A percentile compares a stretch with the other conserved stretches of the same genome.
Evolutionary conservation across 2,329 filamentous ascomycete genomes (phyloP).

Genomic region (Malbranchea cinnamomea): DNA sequence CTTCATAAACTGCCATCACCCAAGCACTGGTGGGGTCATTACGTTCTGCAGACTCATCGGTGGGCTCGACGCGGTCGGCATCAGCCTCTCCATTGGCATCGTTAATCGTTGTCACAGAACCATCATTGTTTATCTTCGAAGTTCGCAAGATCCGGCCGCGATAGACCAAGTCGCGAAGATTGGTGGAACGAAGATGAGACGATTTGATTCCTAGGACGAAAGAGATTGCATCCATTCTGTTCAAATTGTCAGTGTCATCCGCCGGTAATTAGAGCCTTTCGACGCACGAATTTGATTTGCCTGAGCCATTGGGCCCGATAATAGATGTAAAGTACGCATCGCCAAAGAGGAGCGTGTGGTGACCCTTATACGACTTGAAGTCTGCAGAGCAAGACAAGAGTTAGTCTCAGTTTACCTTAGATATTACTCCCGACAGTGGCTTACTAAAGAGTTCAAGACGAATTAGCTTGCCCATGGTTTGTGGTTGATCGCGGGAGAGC

Average conservation of each 20-base stretch:
- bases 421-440: slow-evolving; percentile 22
- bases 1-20: slow-evolving; percentile 99
- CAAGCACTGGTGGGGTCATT: slow-evolving; percentile 86
- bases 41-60: slow-evolving; percentile 45
- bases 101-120: slow-evolving; percentile 52
- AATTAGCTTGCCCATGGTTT: slow-evolving; percentile 88
- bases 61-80: slow-evolving; percentile 44
- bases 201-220: slow-evolving; percentile 98
- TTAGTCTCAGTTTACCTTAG: slow-evolving; percentile 2
- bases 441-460: slow-evolving; percentile 85
- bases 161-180: slow-evolving; percentile 89
- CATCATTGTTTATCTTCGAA: slow-evolving; percentile 82
- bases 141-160: slow-evolving; percentile 85
- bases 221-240: slow-evolving; percentile 95
- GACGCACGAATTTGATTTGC: slow-evolving; percentile 89
- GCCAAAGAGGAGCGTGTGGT: slow-evolving; percentile 85
- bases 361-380: slow-evolving; percentile 99
- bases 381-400: slow-evolving; percentile 37
- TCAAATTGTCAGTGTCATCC: slow-evolving; percentile 6
- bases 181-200: slow-evolving; percentile 86
- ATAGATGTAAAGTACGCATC: slow-evolving; percentile 99
- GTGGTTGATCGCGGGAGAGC: slow-evolving; percentile 2
- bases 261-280: slow-evolving; percentile 2
- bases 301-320: slow-evolving; percentile 97
- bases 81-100: slow-evolving; percentile 43